phyloP scores from a whole-genome alignment of 108 stramenopile species.

The Bacterosira constricta region DNA sequence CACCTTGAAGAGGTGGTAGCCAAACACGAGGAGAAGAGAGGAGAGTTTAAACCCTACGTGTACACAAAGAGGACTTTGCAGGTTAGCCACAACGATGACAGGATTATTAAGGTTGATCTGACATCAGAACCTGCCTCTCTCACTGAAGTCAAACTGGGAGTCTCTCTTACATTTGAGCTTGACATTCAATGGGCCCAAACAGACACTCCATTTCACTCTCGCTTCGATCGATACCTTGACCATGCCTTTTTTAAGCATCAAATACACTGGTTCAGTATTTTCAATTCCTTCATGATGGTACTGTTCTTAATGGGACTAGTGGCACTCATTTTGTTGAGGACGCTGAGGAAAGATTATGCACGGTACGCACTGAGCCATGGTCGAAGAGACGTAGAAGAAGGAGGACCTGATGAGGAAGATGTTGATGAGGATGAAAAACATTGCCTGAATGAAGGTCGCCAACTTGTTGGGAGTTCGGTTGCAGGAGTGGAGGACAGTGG shows the following conservation, averaged over 20 bases:
- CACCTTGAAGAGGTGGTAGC: constrained; percentile 74
- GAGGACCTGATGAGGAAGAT: constrained; percentile 48
- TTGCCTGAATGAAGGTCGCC: constrained; percentile 37
- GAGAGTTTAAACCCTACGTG: constrained; percentile 68
- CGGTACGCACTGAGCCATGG: constrained; percentile 80
- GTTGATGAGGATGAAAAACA: constrained; percentile 74
- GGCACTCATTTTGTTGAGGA: constrained; percentile 92
- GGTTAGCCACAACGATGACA: constrained; percentile 92
- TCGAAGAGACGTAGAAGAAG: constrained; percentile 69
- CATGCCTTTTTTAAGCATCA: constrained; percentile 98
- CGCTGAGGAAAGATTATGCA: constrained; percentile 95
- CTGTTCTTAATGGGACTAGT: constrained; percentile 97
- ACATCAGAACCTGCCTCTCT: constrained; percentile 83
- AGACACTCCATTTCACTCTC: constrained; percentile 77
- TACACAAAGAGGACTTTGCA: constrained; percentile 88
- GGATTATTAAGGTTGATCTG: constrained; percentile 94
- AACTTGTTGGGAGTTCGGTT: background rate
- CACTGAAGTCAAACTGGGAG: constrained; percentile 72
- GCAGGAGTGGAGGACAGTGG: constrained; percentile 87
- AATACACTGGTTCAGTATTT: constrained; percentile 99
- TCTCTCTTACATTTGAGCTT: constrained; percentile 70
- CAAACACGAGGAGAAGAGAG: constrained; percentile 48
- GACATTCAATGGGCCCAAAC: constrained; percentile 82
- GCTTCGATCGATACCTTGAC: constrained; percentile 95
- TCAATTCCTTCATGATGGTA: constrained; percentile 98